Evolutionary conservation across 2,329 filamentous ascomycete genomes (phyloP).

Genomic region (Rutstroemia sydowiana): DNA sequence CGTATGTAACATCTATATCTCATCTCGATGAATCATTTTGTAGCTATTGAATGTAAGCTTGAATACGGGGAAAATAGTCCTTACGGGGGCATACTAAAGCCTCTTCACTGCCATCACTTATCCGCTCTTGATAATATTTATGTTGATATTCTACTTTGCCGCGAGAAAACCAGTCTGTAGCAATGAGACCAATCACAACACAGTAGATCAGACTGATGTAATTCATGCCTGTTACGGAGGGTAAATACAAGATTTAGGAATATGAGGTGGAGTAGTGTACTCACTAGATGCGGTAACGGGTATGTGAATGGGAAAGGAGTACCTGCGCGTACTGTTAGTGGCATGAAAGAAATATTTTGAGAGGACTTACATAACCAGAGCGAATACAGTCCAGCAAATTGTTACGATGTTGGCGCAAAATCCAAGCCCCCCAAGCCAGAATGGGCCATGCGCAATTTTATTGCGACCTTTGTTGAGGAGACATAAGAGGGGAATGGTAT

Average conservation of each 20-base stretch:
- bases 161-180: constrained; percentile 1
- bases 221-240: constrained; percentile 10
- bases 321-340: background rate
- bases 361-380: constrained; percentile 45
- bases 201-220: constrained; percentile 8
- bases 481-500: constrained; percentile 20
- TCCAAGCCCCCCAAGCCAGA: constrained; percentile 49
- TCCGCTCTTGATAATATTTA: background rate
- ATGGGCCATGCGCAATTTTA: constrained; percentile 51
- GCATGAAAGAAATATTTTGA: background rate
- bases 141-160: constrained; percentile 5
- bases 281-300: constrained; percentile 7
- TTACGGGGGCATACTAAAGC: background rate
- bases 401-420: constrained; percentile 53
- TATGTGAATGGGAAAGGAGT: constrained; percentile 5
- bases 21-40: background rate
- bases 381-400: constrained; percentile 48
- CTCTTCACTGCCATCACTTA: background rate
- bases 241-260: background rate
- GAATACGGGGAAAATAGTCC: background rate
- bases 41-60: background rate
- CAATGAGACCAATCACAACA: background rate
- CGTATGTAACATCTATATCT: no score
- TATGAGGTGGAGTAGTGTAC: background rate
- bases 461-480: constrained; percentile 34